Evolutionary conservation across 75 land plant species (phyloP), one percentile per base, ranked within the genome.

Genomic region (Selaginella moellendorffii): DNA sequence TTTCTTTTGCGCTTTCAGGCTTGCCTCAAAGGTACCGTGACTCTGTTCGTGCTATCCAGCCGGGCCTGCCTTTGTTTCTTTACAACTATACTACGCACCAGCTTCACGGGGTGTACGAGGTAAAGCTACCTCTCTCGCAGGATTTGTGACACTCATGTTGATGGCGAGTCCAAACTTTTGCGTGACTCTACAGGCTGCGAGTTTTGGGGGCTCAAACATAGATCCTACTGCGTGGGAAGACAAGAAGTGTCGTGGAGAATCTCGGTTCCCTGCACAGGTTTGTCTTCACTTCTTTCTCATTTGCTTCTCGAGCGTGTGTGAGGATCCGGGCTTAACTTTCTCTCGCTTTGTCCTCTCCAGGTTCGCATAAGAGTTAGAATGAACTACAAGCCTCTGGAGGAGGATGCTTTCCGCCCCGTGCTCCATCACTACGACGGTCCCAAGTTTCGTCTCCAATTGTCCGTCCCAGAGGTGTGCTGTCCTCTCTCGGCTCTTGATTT

Each of bases 211-310:
- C 20, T 71, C 80, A 0, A 88, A 88, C 73, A 82, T 88, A 27
- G 93, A 88, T 67, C 86, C 87, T 8, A 74, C 74, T 0, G 93
- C 93, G 2, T 88, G 93, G 93, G 93, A 88, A 61, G 87, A 84
- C 70, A 88, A 84, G 74, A 83, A 88, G 52, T 73, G 77, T 66
- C 81, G 80, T 2, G 87, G 88, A 12, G 93, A 88, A 67, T 88
- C 93, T 0, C 81, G 93, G 21, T 88, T 88, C 62, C 93, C 93
- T 26, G 88, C 93, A 19, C 93, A 88, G 87, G 92, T 87, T 0
- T 0, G 24, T 51, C 19, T 23, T 36, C 46, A 5, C 14, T 36
- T 36, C 10, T 36, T 5, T 36, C 14, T 36, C 14, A 36, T 36
- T 36, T 36, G 14, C 5, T 36, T 36, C 10, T 36, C 14, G 5